phyloP scores from a whole-genome alignment of 2,329 filamentous ascomycete genomes.

The Aspergillus sp. region DNA sequence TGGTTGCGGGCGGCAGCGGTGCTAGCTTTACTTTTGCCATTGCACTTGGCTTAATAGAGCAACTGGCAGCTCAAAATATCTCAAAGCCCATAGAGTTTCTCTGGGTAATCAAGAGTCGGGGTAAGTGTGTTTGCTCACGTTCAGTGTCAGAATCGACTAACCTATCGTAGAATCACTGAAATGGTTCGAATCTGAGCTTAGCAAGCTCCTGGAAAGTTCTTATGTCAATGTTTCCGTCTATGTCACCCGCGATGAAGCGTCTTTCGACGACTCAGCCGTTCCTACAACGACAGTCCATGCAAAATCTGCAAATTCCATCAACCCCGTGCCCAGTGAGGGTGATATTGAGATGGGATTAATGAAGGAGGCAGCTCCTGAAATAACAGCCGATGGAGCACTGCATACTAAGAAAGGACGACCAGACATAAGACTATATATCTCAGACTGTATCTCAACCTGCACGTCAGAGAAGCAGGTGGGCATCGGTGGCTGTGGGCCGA shows the following conservation, averaged over 20 bases:
- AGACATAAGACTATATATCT: background rate
- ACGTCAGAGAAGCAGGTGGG: background rate
- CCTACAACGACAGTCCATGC: background rate
- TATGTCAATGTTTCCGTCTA: background rate
- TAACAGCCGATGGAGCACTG: background rate
- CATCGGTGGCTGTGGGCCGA: background rate
- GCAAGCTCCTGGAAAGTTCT: background rate
- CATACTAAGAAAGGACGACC: background rate
- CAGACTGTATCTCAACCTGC: background rate
- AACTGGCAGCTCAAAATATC: background rate
- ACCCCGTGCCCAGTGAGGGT: background rate
- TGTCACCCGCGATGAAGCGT: background rate
- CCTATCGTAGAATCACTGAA: background rate
- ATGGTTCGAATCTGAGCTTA: background rate
- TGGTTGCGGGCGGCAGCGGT: background rate
- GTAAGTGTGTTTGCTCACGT: background rate
- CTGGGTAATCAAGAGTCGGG: background rate
- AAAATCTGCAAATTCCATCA: background rate
- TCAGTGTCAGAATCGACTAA: background rate
- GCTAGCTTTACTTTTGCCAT: conserved; percentile 2
- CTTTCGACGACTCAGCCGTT: background rate
- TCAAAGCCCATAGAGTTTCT: background rate
- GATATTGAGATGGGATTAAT: background rate
- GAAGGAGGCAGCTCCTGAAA: background rate
- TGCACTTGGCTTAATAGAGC: background rate